Evolutionary conservation across 176 grass and related monocot genomes (phyloP).

Genomic region (Elaeis guineensis): DNA sequence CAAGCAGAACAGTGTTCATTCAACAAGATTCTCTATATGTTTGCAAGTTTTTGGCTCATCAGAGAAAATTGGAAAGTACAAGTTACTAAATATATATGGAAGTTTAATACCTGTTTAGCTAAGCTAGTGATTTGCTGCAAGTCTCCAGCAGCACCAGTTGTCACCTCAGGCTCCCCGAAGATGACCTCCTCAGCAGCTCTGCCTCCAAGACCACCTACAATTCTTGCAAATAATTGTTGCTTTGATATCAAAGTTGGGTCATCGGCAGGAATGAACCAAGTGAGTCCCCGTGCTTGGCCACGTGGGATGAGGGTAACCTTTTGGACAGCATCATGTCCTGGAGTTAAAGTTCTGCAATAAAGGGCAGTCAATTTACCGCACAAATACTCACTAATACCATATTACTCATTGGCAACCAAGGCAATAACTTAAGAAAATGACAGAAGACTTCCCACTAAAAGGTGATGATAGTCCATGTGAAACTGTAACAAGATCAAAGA

Average conservation of each 20-base stretch:
- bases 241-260: conserved; percentile 3
- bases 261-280: conserved; percentile 6
- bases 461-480: too few relatives aligned
- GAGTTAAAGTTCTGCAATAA: neutral
- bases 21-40: too few relatives aligned
- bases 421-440: too few relatives aligned
- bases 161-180: neutral
- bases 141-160: neutral
- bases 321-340: neutral
- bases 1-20: too few relatives aligned
- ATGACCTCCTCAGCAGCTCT: neutral
- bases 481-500: too few relatives aligned
- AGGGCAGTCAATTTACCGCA: too few relatives aligned
- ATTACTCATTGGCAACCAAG: too few relatives aligned
- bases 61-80: too few relatives aligned
- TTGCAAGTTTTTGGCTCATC: too few relatives aligned
- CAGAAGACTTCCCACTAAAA: too few relatives aligned
- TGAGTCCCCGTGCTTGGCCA: conserved; percentile 1
- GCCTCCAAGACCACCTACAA: conserved; percentile 3
- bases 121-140: conserved; percentile 1
- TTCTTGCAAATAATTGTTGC: conserved; percentile 2
- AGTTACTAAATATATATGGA: too few relatives aligned
- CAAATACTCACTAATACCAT: too few relatives aligned
- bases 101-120: neutral
- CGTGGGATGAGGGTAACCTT: neutral